Base-by-base conservation (phyloP, 305 asterid species). In the Caryopteris hybrid region DNA sequence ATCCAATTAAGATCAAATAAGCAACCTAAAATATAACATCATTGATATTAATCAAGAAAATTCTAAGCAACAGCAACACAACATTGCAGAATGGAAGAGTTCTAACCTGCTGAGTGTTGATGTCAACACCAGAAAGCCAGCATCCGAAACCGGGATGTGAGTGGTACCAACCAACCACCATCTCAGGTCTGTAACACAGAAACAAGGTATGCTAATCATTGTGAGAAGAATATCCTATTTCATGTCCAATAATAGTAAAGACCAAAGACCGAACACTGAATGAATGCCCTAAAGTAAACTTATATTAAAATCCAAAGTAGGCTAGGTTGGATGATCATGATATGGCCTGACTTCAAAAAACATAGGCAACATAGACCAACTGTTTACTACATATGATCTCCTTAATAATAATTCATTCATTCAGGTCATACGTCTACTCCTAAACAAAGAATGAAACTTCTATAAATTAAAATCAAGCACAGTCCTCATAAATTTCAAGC, bases 121-220 rank as follows among this genome's bases (percentile, higher is more conserved):
- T 95, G 81, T 95, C 99, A 58, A 95, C 98, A 39, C 99, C 99
- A 65, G 96, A 95, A 60, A 95, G 96, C 98, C 98, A 95, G 72
- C 98, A 91, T 69, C 99, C 99, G 69, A 91, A 94, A 46, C 98
- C 95, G 33, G 99, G 99, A 86, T 91, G 97, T 38, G 99, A 91
- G 73, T 89, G 97, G 73, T 94, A 94, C 99, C 99, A 94, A 46
- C 98, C 99, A 46, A 91, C 99, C 79, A 95, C 99, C 99, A 95
- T 95, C 86, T 95, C 99, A 54, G 98, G 97, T 70, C 97, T 95
- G 91, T 56, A 61, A 77, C 62, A 71, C 51, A 74, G 52, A 68
- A 59, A 72, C 14, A 74, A 50, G 6, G 66, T 31, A 34, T 27
- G 51, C 22, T 34, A 51, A 67, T 3, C 36, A 53, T 7, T 5